phyloP scores from a whole-genome alignment of 1,284 basidiomycete genomes.

The Xerocomus amazonicus region DNA sequence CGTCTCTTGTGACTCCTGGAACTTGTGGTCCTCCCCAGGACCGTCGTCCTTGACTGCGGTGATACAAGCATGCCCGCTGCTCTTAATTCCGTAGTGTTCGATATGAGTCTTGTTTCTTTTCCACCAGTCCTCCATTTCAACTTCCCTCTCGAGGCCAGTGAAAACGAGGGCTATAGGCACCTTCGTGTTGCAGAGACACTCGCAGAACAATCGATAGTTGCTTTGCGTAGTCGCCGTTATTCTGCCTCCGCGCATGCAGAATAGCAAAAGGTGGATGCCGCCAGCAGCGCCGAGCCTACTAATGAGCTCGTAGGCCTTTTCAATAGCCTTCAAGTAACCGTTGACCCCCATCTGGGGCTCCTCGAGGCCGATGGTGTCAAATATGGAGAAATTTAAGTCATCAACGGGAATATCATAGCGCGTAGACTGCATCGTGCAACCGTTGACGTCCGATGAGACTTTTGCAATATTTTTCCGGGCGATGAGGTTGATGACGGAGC shows the following conservation, averaged over 20 bases:
- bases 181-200: constrained; percentile 31
- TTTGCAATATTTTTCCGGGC: constrained; percentile 23
- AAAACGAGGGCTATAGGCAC: constrained; percentile 40
- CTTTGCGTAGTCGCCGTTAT: constrained; percentile 34
- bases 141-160: constrained; percentile 39
- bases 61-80: constrained; percentile 37
- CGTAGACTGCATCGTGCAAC: constrained; percentile 32
- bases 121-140: constrained; percentile 41
- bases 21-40: constrained; percentile 25
- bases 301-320: constrained; percentile 35
- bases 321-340: constrained; percentile 32
- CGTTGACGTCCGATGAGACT: constrained; percentile 30
- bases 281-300: constrained; percentile 25
- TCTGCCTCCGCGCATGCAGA: constrained; percentile 37
- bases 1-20: constrained; percentile 16
- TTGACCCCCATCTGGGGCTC: constrained; percentile 34
- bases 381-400: constrained; percentile 25
- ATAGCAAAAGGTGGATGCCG: constrained; percentile 40
- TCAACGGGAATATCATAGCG: constrained; percentile 23
- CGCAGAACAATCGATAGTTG: constrained; percentile 38
- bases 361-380: constrained; percentile 42
- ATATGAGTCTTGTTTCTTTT: constrained; percentile 32
- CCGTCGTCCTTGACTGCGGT: constrained; percentile 34
- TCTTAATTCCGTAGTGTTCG: constrained; percentile 30
- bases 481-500: constrained; percentile 35